These are phyloP conservation scores for Podaxis carcinomalis DNA, from an alignment of 768 basidiomycete genomes.

Conservation along the genomic window DNA sequence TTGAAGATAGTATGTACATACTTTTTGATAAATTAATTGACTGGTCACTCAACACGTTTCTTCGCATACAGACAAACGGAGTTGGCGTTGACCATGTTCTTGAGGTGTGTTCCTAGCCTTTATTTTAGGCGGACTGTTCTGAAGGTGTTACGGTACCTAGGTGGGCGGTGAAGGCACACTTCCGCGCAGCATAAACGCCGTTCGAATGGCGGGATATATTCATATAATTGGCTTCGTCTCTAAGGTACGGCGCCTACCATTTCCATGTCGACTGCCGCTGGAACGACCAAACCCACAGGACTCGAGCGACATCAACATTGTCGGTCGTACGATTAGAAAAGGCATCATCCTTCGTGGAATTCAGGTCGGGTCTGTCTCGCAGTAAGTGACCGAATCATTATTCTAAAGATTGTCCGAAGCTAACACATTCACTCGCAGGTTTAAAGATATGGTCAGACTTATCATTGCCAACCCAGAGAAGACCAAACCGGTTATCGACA, in stretches of 20 bases:
- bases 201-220: conserved; percentile 34
- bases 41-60: not conserved
- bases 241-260: conserved; percentile 17
- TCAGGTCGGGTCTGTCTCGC: not conserved
- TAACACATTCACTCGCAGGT: conserved; percentile 26
- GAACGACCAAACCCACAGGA: not conserved
- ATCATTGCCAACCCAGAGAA: conserved; percentile 32
- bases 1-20: conserved; percentile 25
- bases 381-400: not conserved
- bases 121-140: not conserved
- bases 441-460: conserved; percentile 46
- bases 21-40: not conserved
- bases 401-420: not conserved
- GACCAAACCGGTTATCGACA: conserved; percentile 49
- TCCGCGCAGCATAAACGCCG: conserved; percentile 29
- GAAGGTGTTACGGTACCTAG: not conserved
- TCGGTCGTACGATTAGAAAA: not conserved
- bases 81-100: conserved; percentile 29
- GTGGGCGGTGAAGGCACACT: conserved; percentile 44
- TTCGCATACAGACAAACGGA: conserved; percentile 25
- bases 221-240: conserved; percentile 43
- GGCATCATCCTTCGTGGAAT: not conserved
- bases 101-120: conserved; percentile 17
- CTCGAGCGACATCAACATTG: not conserved
- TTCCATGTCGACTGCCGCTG: not conserved